A percentile compares a stretch with the other conserved stretches of the same genome.
phyloP scores from a whole-genome alignment of 768 basidiomycete species.

The Suillus americanus region DNA sequence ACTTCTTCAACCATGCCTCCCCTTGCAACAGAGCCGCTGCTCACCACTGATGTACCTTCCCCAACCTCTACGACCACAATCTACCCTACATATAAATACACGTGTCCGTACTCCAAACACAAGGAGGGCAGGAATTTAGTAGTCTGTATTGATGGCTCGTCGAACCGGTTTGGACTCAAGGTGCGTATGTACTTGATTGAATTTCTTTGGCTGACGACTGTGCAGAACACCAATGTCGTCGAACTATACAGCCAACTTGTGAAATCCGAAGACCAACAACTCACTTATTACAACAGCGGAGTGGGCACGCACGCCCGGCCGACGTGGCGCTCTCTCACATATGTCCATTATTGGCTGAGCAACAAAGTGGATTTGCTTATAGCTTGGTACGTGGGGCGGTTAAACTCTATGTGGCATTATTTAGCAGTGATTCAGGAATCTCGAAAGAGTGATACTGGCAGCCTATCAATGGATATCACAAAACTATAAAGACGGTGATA shows the following conservation, averaged over 20 bases:
- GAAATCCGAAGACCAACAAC: conserved; percentile 25
- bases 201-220: background rate
- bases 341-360: conserved; percentile 19
- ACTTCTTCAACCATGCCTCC: background rate
- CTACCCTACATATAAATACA: background rate
- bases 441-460: conserved; percentile 25
- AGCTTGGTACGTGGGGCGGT: conserved; percentile 23
- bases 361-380: conserved; percentile 30
- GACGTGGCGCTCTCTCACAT: conserved; percentile 12
- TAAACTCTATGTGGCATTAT: background rate
- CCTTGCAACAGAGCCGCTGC: background rate
- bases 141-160: conserved; percentile 21
- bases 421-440: conserved; percentile 23
- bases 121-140: conserved; percentile 10
- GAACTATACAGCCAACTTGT: conserved; percentile 25
- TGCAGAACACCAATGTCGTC: conserved; percentile 33
- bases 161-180: conserved; percentile 11
- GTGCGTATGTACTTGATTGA: background rate
- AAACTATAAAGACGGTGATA: conserved; percentile 29
- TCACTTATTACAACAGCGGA: conserved; percentile 30
- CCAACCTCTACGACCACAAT: background rate
- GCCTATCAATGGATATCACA: conserved; percentile 36
- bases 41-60: background rate
- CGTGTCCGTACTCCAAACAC: background rate
- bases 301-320: conserved; percentile 31